These are phyloP conservation scores for Penicillium cosmopolitanum DNA, from an alignment of 495 filamentous ascomycete genomes.

Conservation along the genomic window DNA sequence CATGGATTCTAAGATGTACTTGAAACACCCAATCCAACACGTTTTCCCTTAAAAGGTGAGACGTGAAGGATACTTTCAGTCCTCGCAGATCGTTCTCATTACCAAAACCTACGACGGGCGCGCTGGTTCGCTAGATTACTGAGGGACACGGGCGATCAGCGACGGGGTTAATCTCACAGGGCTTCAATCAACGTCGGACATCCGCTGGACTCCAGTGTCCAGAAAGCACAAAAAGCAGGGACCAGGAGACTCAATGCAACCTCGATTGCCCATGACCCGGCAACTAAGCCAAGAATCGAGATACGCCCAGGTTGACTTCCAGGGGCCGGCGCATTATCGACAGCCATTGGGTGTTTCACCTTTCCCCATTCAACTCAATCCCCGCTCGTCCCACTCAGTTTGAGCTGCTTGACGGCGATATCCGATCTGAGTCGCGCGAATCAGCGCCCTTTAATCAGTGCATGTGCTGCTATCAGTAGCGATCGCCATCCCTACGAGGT, in stretches of 20 bases:
- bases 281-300: background rate
- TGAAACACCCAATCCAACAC: slow-evolving; percentile 4
- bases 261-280: slow-evolving; percentile 5
- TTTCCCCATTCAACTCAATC: slow-evolving; percentile 2
- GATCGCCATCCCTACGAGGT: slow-evolving; percentile 16
- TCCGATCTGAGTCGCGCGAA: slow-evolving; percentile 34
- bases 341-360: slow-evolving; percentile 4
- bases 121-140: slow-evolving; percentile 8
- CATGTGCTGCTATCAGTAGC: slow-evolving; percentile 37
- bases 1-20: background rate
- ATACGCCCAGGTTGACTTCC: background rate
- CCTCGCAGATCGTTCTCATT: background rate
- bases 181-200: slow-evolving; percentile 23
- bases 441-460: slow-evolving; percentile 37
- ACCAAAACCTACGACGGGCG: background rate
- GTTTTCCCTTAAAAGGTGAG: slow-evolving; percentile 10
- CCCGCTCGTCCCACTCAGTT: background rate
- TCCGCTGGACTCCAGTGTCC: slow-evolving; percentile 17
- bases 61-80: slow-evolving; percentile 9
- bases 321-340: slow-evolving; percentile 3
- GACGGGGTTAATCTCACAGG: slow-evolving; percentile 23
- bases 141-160: slow-evolving; percentile 18
- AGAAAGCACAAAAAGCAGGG: background rate
- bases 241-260: slow-evolving; percentile 25
- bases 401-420: slow-evolving; percentile 19